Percentiles rank a stretch among this genome's conserved stretches.
phyloP scores from a whole-genome alignment of 1,139 yeast genomes.

The Kurtzmaniella natalensis region DNA sequence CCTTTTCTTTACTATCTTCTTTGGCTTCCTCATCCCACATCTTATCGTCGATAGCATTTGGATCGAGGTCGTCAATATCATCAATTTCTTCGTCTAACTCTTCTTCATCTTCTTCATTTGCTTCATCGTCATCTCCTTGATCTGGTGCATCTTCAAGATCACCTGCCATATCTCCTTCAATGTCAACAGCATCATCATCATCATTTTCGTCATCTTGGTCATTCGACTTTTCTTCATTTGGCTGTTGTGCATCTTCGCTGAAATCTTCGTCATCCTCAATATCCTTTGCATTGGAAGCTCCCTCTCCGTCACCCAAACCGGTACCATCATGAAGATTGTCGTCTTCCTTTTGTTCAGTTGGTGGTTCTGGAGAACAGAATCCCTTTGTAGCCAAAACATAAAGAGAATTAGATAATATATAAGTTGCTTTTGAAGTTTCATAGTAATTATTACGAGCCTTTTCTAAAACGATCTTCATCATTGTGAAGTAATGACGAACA shows the following conservation, averaged over 20 bases:
- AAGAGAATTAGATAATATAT: slow-evolving; percentile 52
- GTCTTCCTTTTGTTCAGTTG: slow-evolving; percentile 59
- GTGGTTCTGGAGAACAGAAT: slow-evolving; percentile 88
- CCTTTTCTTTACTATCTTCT: slow-evolving; percentile 69
- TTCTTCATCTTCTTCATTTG: slow-evolving; percentile 47
- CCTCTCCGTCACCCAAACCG: slow-evolving; percentile 97
- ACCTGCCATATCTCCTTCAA: slow-evolving; percentile 97
- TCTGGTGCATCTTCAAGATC: slow-evolving; percentile 77
- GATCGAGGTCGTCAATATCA: slow-evolving; percentile 85
- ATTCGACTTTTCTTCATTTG: slow-evolving; percentile 68
- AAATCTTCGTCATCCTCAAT: slow-evolving; percentile 92
- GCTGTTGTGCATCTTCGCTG: slow-evolving; percentile 82
- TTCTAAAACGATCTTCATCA: slow-evolving; percentile 35
- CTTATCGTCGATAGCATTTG: slow-evolving; percentile 93
- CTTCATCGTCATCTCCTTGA: slow-evolving; percentile 59
- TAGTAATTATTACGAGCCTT: slow-evolving; percentile 45
- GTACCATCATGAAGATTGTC: slow-evolving; percentile 79
- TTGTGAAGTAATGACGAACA: slow-evolving; percentile 48
- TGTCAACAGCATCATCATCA: slow-evolving; percentile 81
- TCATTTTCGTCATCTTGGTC: slow-evolving; percentile 57
- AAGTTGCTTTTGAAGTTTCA: slow-evolving; percentile 58
- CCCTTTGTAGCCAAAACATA: slow-evolving; percentile 73
- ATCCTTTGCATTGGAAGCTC: slow-evolving; percentile 79
- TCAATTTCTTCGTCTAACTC: slow-evolving; percentile 88
- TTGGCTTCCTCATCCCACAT: slow-evolving; percentile 97